Percentiles rank a stretch among this genome's conserved stretches.
Evolutionary conservation across 176 grass and related monocot genomes (phyloP).

Genomic region (Areca catechu): DNA sequence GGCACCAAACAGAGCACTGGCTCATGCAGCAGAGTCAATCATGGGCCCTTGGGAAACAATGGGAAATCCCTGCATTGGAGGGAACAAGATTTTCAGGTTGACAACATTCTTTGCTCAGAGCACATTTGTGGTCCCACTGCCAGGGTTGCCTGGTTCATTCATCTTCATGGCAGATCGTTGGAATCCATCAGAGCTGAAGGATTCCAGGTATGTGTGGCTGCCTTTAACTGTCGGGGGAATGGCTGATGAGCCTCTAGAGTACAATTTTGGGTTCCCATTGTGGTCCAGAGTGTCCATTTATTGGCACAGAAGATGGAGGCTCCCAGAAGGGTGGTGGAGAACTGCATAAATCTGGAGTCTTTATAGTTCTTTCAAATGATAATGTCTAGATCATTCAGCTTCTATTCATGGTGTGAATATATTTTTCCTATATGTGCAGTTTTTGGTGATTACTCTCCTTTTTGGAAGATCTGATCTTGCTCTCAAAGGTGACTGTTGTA

Average conservation of each 20-base stretch:
- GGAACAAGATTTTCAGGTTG: slow-evolving; percentile 61
- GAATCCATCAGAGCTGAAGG: slow-evolving; percentile 68
- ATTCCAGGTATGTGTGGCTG: slow-evolving; percentile 86
- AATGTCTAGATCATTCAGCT: background rate
- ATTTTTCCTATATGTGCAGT: too few relatives aligned
- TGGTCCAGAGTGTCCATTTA: slow-evolving; percentile 94
- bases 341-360: slow-evolving; percentile 37
- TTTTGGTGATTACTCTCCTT: too few relatives aligned
- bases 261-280: slow-evolving; percentile 89
- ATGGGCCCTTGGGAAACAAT: slow-evolving; percentile 92
- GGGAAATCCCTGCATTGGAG: slow-evolving; percentile 78
- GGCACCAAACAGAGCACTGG: slow-evolving; percentile 75
- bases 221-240: slow-evolving; percentile 70
- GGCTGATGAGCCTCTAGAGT: slow-evolving; percentile 81
- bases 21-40: slow-evolving; percentile 67
- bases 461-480: too few relatives aligned
- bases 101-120: slow-evolving; percentile 94
- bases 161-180: slow-evolving; percentile 98
- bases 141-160: slow-evolving; percentile 61
- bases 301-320: slow-evolving; percentile 76
- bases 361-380: background rate
- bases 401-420: too few relatives aligned
- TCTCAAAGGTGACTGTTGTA: too few relatives aligned
- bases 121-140: slow-evolving; percentile 72
- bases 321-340: slow-evolving; percentile 64